Base-by-base conservation (phyloP, 2,329 filamentous ascomycete genomes). In the Cytospora chrysosperma region DNA sequence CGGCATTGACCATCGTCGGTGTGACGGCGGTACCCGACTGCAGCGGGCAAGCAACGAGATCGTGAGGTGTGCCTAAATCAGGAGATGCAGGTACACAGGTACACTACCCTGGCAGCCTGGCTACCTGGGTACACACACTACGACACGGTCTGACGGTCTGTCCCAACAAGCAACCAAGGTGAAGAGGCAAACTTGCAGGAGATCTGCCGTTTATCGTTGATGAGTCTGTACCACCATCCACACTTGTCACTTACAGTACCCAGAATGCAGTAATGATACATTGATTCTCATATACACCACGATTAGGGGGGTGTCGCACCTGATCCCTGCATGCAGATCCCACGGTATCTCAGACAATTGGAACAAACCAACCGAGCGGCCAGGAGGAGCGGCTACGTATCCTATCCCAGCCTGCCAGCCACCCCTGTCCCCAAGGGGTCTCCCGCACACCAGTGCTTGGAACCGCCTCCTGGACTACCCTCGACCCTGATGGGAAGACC, bases 21-120 rank as follows among this genome's bases (percentile, higher is more conserved):
- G 59, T 49, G 59, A 56, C 59, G 34, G 34, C 51, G 47, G 43
- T 24, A 24, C n/a, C 43, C n/a, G 43, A 37, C 15, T 50, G 59
- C 54, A 52, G 50, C 51, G 51, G n/a, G 37, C 37, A 54, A 49
- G 58, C 58, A 60, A n/a, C n/a, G n/a, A 49, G 58, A 61, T 61
- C 58, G 51, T 61, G n/a, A 40, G 30, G 47, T 54, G 58, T 49
- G 51, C 58, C 27, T 47, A 34, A 40, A 51, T 51, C 43, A 59
- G 40, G 40, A n/a, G 17, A 43, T 9, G 40, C 10, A 43, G 12
- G 37, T 40, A 40, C 15, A 4, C 12, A 40, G 15, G 15, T 34
- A 4, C 9, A 15, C 10, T 7, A 21, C 10, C 7, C 30, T 9
- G 32, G 10, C 15, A 13, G 15, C 32, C 9, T 34, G 15, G 32